phyloP scores from a whole-genome alignment of 441 rosid species.

The Mallotus japonicus region DNA sequence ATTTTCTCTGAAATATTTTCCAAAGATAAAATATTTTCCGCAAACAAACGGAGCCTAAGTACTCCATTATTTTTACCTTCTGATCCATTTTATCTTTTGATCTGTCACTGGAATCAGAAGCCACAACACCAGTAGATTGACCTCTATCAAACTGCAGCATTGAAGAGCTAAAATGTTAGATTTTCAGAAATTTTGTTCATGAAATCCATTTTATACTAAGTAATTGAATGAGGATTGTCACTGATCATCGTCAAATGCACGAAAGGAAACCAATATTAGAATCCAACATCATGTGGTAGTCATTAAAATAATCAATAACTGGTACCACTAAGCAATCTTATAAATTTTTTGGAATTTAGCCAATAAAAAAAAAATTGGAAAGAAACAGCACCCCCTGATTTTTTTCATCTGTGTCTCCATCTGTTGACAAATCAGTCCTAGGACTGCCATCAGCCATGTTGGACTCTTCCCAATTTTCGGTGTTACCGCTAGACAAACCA shows the following conservation, averaged over 20 bases:
- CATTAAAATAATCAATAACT: slow-evolving; percentile 12
- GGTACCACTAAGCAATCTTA: slow-evolving; percentile 6
- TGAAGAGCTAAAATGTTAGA: slow-evolving; percentile 22
- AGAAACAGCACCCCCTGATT: slow-evolving; percentile 59
- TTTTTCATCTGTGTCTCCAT: slow-evolving; percentile 81
- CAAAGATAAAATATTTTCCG: too few species aligned
- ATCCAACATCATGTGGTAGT: neutral
- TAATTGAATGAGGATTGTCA: neutral
- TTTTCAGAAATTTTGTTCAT: slow-evolving; percentile 3
- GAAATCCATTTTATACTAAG: neutral
- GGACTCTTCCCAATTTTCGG: slow-evolving; percentile 45
- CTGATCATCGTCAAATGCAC: neutral
- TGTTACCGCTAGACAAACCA: slow-evolving; percentile 35
- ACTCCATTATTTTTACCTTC: slow-evolving; percentile 58
- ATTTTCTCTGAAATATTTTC: too few species aligned
- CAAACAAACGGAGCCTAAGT: too few species aligned
- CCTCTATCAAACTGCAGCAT: slow-evolving; percentile 68
- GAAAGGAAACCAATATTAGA: slow-evolving; percentile 12
- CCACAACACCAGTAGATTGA: slow-evolving; percentile 40
- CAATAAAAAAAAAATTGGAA: slow-evolving; percentile 5
- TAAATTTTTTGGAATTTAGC: slow-evolving; percentile 1
- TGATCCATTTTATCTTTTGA: slow-evolving; percentile 89
- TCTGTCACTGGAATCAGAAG: slow-evolving; percentile 89
- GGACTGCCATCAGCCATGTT: slow-evolving; percentile 93
- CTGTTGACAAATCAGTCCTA: slow-evolving; percentile 82